Evolutionary conservation across 805 yeast genomes (phyloP), one percentile per base, ranked within the genome.

Genomic region (Saturnispora bothae): DNA sequence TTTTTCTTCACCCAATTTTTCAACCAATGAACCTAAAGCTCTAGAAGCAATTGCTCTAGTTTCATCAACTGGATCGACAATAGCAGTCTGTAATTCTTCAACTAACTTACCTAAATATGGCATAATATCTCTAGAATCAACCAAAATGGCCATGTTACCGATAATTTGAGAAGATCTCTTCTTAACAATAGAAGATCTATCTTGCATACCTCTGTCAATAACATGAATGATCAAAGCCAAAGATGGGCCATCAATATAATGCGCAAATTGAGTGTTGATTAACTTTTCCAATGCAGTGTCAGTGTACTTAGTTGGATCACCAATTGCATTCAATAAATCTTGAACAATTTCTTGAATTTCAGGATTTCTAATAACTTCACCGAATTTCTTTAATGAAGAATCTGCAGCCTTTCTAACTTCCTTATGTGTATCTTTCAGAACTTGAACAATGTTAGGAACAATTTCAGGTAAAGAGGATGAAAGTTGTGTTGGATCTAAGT

Each of bases 61-160:
- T 30, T 78, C 83, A 23, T 97, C 95, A 37, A 92, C 98, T 1
- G 98, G 98, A 50, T 92, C 99, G 36, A 94, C 96, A 95, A 92
- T 89, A 5, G 97, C 94, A 31, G 73, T 68, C 57, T 92, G 95
- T 43, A 92, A 71, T 49, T 86, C 96, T 9, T 76, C 68, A 31
- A 89, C 79, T 48, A 92, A 67, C 31, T 76, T 73, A 17, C 76
- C 71, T 51, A 92, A 65, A 60, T 92, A 92, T 19, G 96, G 96
- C 36, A 75, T 60, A 43, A 92, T 67, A 57, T 92, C 98, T 48
- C 72, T 75, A 14, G 84, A 68, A 51, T 89, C 97, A 14, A 94
- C 96, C 51, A 92, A 68, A 56, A 92, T 85, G 2, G 97, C 86
- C 97, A 92, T 92, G 54, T 92, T 92, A 45, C 99, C 99, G 22